These are phyloP conservation scores for Gossypium arboreum DNA, from an alignment of 345 rosid species.

Conservation along the genomic window DNA sequence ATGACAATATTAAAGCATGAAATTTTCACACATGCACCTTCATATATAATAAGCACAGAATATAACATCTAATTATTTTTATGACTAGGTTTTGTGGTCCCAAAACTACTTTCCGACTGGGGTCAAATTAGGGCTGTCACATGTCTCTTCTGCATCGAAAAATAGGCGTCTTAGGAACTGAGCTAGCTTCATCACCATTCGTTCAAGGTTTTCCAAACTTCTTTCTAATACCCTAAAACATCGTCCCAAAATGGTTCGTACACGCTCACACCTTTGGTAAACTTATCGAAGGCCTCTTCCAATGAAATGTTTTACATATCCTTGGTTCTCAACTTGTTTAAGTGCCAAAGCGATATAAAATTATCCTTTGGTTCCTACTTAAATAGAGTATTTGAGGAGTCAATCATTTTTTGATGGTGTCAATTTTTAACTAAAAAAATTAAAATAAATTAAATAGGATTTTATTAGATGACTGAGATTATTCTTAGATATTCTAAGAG, in stretches of 20 bases:
- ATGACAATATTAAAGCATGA: no score
- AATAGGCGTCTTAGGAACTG: constrained; percentile 44
- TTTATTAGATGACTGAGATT: no score
- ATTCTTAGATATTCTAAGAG: no score
- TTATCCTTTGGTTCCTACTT: constrained; percentile 55
- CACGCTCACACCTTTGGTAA: constrained; percentile 38
- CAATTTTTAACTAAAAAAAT: no score
- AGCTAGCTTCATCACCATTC: constrained; percentile 35
- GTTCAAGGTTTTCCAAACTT: constrained; percentile 36
- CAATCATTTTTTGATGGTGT: no score
- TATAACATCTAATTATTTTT: no score
- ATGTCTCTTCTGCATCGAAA: constrained; percentile 31
- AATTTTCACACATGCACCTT: no score
- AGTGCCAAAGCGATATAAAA: constrained; percentile 53
- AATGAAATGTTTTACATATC: constrained; percentile 26
- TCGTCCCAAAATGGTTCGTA: constrained; percentile 66
- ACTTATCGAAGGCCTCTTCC: constrained; percentile 39
- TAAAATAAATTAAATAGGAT: no score
- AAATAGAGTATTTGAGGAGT: constrained; percentile 23
- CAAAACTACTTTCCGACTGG: no score
- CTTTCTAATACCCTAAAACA: constrained; percentile 45
- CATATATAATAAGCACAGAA: no score
- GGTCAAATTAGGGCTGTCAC: no score
- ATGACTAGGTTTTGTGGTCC: no score
- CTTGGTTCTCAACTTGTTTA: constrained; percentile 33